A percentile compares a stretch with the other conserved stretches of the same genome.
Conservation (phyloP, 1,284 basidiomycete genomes). For the Malassezia slooffiae region DNA sequence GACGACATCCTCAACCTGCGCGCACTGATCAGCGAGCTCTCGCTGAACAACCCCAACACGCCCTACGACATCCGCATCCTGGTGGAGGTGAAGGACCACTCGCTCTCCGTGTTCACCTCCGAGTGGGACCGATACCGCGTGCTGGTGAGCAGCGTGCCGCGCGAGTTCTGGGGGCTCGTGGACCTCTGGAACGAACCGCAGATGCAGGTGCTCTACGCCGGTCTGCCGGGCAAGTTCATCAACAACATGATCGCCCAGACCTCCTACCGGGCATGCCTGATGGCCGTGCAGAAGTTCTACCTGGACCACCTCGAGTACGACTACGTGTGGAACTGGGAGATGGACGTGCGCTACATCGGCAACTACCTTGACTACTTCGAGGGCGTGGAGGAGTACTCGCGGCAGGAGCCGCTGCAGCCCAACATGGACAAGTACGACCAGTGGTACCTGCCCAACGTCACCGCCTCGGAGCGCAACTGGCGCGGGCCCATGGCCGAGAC, state of each 20-base stretch:
- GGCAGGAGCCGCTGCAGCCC: slow-evolving; percentile 38
- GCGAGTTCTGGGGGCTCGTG: slow-evolving; percentile 46
- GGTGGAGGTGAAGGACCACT: slow-evolving; percentile 42
- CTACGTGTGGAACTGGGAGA: slow-evolving; percentile 46
- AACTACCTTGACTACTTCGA: slow-evolving; percentile 46
- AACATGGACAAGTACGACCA: slow-evolving; percentile 47
- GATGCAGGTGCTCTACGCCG: slow-evolving; percentile 45
- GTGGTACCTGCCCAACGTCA: slow-evolving; percentile 42
- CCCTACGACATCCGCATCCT: slow-evolving; percentile 45
- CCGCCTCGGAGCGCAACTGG: slow-evolving; percentile 39
- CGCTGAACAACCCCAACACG: slow-evolving; percentile 45
- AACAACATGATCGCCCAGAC: slow-evolving; percentile 46
- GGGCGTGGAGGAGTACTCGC: slow-evolving; percentile 41
- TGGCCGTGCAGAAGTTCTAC: slow-evolving; percentile 46
- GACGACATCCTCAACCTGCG: slow-evolving; percentile 46
- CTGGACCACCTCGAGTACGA: slow-evolving; percentile 46
- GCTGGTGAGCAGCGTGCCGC: slow-evolving; percentile 37
- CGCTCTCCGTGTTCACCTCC: slow-evolving; percentile 43
- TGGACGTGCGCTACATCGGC: slow-evolving; percentile 46
- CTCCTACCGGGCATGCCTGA: slow-evolving; percentile 45
- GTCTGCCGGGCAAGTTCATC: slow-evolving; percentile 42
- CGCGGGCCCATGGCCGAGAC: slow-evolving; percentile 23
- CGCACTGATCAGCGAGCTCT: slow-evolving; percentile 44
- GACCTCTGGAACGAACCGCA: slow-evolving; percentile 46
- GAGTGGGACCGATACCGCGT: slow-evolving; percentile 46